phyloP scores from a whole-genome alignment of 2,329 filamentous ascomycete genomes.

The Fonsecaea monophora region DNA sequence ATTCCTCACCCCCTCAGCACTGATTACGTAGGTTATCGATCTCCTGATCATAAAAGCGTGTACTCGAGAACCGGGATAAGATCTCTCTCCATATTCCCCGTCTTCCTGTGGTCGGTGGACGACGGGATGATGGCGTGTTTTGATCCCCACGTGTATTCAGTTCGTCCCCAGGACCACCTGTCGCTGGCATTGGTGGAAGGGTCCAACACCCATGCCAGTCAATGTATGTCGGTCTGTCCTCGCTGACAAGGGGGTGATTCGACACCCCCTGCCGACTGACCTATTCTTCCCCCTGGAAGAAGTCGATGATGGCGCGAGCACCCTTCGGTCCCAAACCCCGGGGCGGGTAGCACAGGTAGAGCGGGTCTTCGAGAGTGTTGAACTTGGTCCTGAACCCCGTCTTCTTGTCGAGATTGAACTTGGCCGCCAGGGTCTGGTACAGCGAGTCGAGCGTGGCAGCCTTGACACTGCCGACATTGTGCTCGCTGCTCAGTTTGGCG shows the following conservation, averaged over 20 bases:
- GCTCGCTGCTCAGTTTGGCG: constrained; percentile 70
- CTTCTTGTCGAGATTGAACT: constrained; percentile 75
- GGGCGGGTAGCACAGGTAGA: constrained; percentile 82
- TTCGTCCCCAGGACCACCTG: no score
- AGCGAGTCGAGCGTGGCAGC: constrained; percentile 72
- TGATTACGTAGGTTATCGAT: no score
- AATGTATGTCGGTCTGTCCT: not conserved
- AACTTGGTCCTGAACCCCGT: constrained; percentile 82
- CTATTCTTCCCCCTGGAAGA: constrained; percentile 66
- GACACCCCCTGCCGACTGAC: not conserved
- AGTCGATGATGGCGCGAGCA: constrained; percentile 76
- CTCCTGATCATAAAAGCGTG: no score
- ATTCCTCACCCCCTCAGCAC: no score
- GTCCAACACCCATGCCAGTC: not conserved
- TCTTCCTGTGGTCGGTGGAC: no score
- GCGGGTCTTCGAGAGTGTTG: constrained; percentile 75
- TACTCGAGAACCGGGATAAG: no score
- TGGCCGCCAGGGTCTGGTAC: constrained; percentile 74
- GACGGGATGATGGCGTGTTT: no score
- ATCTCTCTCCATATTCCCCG: no score
- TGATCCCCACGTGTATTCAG: no score
- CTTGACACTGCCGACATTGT: constrained; percentile 66
- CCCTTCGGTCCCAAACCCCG: constrained; percentile 76
- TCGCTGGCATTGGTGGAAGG: no score
- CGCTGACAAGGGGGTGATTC: not conserved